These are phyloP conservation scores for Eutypella sp. DNA, from an alignment of 2,329 filamentous ascomycete species.

Conservation along the genomic window DNA sequence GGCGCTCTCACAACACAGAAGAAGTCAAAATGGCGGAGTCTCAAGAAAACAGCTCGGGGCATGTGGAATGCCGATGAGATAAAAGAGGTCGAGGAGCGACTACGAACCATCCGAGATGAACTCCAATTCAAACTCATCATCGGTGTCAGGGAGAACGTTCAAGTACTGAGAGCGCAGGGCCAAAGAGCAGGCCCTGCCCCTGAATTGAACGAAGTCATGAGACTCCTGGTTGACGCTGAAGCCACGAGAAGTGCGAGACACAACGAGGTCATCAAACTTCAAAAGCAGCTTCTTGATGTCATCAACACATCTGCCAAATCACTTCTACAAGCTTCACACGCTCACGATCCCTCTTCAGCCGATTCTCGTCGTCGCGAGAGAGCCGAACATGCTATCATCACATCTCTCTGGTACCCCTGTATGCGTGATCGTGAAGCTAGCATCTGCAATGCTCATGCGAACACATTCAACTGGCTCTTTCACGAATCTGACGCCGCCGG, in stretches of 20 bases:
- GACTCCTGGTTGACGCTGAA: conserved; percentile 9
- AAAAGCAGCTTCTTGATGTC: conserved; percentile 4
- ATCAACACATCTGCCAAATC: conserved; percentile 1
- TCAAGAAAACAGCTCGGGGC: conserved; percentile 7
- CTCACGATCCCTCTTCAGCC: too few relatives aligned
- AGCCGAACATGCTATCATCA: conserved; percentile 9
- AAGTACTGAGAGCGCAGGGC: too few relatives aligned
- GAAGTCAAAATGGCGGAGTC: conserved; percentile 13
- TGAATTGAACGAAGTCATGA: conserved; percentile 8
- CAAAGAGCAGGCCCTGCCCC: conserved; percentile 6
- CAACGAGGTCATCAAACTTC: conserved; percentile 4
- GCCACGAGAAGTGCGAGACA: conserved; percentile 2
- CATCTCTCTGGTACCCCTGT: conserved; percentile 13
- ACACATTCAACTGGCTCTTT: conserved; percentile 17
- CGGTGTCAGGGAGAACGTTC: conserved; percentile 6
- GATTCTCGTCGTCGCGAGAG: not conserved
- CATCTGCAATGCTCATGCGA: conserved; percentile 10
- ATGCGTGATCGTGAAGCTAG: conserved; percentile 13
- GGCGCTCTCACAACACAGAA: conserved; percentile 5
- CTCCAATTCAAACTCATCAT: conserved; percentile 14
- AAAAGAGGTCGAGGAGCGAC: conserved; percentile 10
- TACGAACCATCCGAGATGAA: conserved; percentile 12
- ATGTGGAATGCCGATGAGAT: conserved; percentile 16
- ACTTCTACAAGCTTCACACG: not conserved
- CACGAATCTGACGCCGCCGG: conserved; percentile 4